Base-by-base conservation (phyloP, 192 early-diverging fungal genomes). In the Linnemannia hyalina region DNA sequence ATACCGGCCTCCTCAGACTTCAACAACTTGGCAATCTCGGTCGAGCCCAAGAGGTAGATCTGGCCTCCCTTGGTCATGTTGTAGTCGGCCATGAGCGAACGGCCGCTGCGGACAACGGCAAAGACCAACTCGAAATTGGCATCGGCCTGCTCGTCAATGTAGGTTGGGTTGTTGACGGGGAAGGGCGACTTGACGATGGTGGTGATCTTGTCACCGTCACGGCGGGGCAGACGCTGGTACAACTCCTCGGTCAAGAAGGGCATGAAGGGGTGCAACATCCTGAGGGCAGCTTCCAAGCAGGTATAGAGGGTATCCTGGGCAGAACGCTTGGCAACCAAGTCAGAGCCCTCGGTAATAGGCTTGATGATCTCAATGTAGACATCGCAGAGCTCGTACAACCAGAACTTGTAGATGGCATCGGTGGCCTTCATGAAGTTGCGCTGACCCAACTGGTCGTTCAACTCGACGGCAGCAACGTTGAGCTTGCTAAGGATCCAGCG, bases 171-270 rank as follows among this genome's bases (percentile, higher is more conserved):
- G 46, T 88, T 77, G 77, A 91, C 76, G 16, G 74, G 74, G 77
- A 73, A 78, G 8, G 73, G 29, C 35, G 88, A 89, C 77, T 93
- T 90, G 90, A 95, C 94, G 74, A 99, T 99, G 20, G 96, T 88
- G 29, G 80, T 71, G 63, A 85, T 86, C 35, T 80, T 78, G 81
- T 97, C 95, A 70, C 92, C 93, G 42, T 91, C 88, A 72, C 97
- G 94, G 29, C 97, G 93, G 32, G 95, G 97, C 47, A 99, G 89
- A 73, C 98, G 95, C 90, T 99, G 99, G 92, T 94, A 99, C 85
- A 99, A 92, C 91, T 99, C 99, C 88, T 99, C 99, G 46, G 99
- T 99, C 69, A 99, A 94, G 88, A 96, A 99, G 23, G 99, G 99
- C 97, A 98, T 99, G 91, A 99, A 96, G 57, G 99, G 99, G 82